These are phyloP conservation scores for Spiromastix sp. DNA, from an alignment of 2,329 filamentous ascomycete genomes.

Conservation along the genomic window DNA sequence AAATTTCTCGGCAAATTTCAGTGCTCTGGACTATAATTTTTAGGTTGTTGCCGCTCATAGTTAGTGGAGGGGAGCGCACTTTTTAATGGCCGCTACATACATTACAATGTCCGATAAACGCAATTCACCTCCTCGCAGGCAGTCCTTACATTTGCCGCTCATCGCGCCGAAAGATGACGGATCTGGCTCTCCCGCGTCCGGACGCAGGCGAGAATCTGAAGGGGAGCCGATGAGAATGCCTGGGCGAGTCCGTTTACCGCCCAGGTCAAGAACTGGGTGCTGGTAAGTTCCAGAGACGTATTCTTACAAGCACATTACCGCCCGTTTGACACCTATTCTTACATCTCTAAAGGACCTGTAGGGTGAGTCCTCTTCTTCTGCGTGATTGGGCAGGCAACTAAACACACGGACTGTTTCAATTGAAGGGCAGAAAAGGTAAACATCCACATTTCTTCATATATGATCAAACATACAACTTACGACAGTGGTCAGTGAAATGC, in stretches of 20 bases:
- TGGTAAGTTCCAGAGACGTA: slow-evolving; percentile 30
- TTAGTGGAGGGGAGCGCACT: too few species aligned
- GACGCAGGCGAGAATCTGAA: slow-evolving; percentile 21
- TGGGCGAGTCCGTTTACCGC: slow-evolving; percentile 38
- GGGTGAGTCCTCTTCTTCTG: too few species aligned
- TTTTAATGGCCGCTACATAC: background rate
- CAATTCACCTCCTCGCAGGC: slow-evolving; percentile 27
- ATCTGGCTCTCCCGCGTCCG: slow-evolving; percentile 20
- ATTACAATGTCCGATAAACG: slow-evolving; percentile 28
- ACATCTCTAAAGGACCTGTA: slow-evolving; percentile 27
- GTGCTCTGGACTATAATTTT: too few species aligned
- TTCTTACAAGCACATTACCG: too few species aligned
- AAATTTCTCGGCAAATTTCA: too few species aligned
- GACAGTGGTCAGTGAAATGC: slow-evolving; percentile 39
- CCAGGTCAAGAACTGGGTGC: slow-evolving; percentile 44
- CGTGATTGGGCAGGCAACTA: too few species aligned
- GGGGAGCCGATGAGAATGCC: slow-evolving; percentile 22
- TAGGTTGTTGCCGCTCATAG: too few species aligned
- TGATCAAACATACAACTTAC: background rate
- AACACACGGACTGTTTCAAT: too few species aligned
- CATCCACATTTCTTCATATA: background rate
- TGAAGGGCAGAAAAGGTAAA: slow-evolving; percentile 32
- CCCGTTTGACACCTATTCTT: slow-evolving; percentile 7
- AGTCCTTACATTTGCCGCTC: slow-evolving; percentile 28
- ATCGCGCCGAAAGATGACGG: slow-evolving; percentile 36